These are phyloP conservation scores for Cetradonia linearis DNA, from an alignment of 495 filamentous ascomycete species.

Conservation along the genomic window DNA sequence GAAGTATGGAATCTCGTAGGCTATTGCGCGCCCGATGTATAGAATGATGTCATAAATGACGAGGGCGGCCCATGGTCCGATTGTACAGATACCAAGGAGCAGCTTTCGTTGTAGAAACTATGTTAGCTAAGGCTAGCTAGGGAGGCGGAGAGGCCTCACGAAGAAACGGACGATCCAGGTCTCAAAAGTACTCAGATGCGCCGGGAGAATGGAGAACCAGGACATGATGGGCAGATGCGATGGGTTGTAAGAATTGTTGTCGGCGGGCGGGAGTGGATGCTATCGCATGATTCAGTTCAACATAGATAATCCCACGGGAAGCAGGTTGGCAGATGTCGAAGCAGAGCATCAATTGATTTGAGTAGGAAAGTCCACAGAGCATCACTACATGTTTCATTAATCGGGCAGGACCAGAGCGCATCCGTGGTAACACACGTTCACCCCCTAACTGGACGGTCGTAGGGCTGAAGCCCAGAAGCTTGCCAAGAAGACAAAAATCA, in stretches of 20 bases:
- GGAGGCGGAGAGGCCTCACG: slow-evolving; percentile 35
- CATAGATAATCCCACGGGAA: neutral
- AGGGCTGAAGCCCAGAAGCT: too few species aligned
- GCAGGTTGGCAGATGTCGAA: neutral
- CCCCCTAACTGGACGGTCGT: too few species aligned
- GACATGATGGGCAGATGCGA: slow-evolving; percentile 36
- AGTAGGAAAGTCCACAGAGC: neutral
- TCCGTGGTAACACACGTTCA: neutral
- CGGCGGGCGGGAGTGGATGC: neutral
- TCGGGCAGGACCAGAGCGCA: neutral
- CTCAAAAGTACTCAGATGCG: slow-evolving; percentile 46
- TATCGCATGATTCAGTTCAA: slow-evolving; percentile 6
- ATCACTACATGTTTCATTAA: neutral
- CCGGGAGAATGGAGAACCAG: slow-evolving; percentile 56
- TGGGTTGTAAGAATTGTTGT: neutral
- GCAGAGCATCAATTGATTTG: neutral
- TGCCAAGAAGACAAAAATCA: too few species aligned
- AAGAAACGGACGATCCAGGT: slow-evolving; percentile 55
- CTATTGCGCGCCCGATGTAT: slow-evolving; percentile 49
- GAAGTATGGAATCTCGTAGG: slow-evolving; percentile 50
- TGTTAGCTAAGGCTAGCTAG: slow-evolving; percentile 6
- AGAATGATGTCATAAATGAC: slow-evolving; percentile 58
- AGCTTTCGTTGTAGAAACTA: slow-evolving; percentile 36
- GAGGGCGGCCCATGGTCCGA: slow-evolving; percentile 56
- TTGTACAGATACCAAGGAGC: slow-evolving; percentile 51